These are phyloP conservation scores for Luvunga scandens DNA, from an alignment of 345 rosid species.

Conservation along the genomic window DNA sequence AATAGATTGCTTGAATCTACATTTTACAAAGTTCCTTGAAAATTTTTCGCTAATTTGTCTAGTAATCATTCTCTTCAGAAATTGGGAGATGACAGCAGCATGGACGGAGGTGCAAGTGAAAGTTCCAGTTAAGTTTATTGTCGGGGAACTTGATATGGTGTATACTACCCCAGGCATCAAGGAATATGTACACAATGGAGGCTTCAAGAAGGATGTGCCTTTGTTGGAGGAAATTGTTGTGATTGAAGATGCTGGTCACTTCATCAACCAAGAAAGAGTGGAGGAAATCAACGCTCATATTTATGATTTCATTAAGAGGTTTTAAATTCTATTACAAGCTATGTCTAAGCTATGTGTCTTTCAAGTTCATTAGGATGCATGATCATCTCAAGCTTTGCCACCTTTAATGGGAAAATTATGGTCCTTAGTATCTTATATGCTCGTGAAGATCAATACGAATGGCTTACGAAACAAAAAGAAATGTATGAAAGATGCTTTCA, in stretches of 20 bases:
- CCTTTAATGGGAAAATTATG: no score
- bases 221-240: conserved; percentile 53
- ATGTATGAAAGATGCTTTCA: no score
- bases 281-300: conserved; percentile 54
- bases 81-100: conserved; percentile 71
- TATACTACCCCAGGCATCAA: conserved; percentile 61
- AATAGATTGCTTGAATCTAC: no score
- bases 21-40: neutral
- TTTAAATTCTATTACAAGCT: conserved; percentile 6
- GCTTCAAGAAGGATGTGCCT: conserved; percentile 55
- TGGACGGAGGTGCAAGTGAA: conserved; percentile 57
- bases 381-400: no score
- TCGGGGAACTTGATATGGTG: conserved; percentile 60
- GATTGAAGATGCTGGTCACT: conserved; percentile 66
- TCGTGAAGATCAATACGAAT: no score
- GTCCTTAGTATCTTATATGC: no score
- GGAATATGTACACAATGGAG: conserved; percentile 52
- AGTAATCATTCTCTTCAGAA: conserved; percentile 31
- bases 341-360: neutral
- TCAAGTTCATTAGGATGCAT: no score
- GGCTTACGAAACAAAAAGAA: no score
- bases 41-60: neutral
- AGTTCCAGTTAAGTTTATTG: conserved; percentile 64
- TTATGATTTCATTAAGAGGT: conserved; percentile 48
- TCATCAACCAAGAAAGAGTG: conserved; percentile 67